Conservation (phyloP, 2,329 filamentous ascomycete genomes). For the Alternaria atra region DNA sequence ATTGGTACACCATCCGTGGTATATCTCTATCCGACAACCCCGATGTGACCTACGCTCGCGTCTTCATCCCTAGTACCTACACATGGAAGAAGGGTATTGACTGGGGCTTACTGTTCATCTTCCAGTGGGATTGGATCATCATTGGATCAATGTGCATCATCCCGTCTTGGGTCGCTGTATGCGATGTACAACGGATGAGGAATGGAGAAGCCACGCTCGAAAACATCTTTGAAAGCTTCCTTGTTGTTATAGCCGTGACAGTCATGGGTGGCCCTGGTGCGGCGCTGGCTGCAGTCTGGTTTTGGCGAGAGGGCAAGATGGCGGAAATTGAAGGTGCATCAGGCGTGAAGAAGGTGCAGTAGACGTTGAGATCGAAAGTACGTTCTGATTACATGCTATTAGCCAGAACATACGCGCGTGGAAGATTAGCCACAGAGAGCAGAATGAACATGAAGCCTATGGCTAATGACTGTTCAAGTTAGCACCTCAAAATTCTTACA, state of each 20-base stretch:
- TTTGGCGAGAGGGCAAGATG: slow-evolving; percentile 27
- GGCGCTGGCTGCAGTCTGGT: slow-evolving; percentile 24
- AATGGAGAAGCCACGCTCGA: slow-evolving; percentile 17
- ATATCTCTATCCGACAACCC: slow-evolving; percentile 23
- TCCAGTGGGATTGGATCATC: slow-evolving; percentile 32
- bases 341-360: slow-evolving; percentile 21
- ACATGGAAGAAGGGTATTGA: slow-evolving; percentile 16
- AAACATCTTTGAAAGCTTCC: slow-evolving; percentile 17
- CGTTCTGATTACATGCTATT: no score
- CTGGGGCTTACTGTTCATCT: slow-evolving; percentile 26
- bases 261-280: slow-evolving; percentile 23
- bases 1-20: slow-evolving; percentile 22
- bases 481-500: no score
- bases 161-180: slow-evolving; percentile 18
- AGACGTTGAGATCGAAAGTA: not conserved
- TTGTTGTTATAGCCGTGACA: slow-evolving; percentile 11
- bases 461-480: no score
- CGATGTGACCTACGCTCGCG: slow-evolving; percentile 13
- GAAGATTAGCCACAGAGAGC: no score
- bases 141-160: slow-evolving; percentile 8
- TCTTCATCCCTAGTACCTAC: slow-evolving; percentile 22
- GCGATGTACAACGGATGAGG: slow-evolving; percentile 21
- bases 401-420: no score
- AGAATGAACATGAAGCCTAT: no score
- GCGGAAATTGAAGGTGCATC: slow-evolving; percentile 18